Evolutionary conservation across 2,329 filamentous ascomycete genomes (phyloP), one percentile per base, ranked within the genome.

Genomic region (Emergomyces africanus): DNA sequence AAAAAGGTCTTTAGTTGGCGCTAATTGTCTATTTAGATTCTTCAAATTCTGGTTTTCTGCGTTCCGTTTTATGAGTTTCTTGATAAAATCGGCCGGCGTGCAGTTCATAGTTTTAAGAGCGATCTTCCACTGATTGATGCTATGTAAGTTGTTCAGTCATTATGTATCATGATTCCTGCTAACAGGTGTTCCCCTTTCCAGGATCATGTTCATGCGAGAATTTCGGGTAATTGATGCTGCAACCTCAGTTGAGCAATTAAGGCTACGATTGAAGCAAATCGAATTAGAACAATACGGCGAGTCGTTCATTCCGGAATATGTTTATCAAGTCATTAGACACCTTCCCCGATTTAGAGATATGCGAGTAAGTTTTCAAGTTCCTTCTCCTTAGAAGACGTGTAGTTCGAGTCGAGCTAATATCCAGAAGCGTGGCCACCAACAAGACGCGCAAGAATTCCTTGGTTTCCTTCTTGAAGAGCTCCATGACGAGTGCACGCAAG

Each of bases 381-480:
- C 44, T 46, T 55, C 35, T 49, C 14, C 33, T 10, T n/a, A 41
- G 12, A 54, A 25, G n/a, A n/a, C n/a, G 41, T 25, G 1, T 23
- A 12, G 41, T 49, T 25, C 37, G 5, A 48, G 20, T 46, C 18
- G 20, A 37, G 20, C 66, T 73, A 63, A 74, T 59, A 57, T 35
- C 56, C 56, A 61, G 48, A 64, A 90, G 86, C 88, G 90, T 61
- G 94, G 94, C 18, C 92, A 96, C 67, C 94, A 99, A 71, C 92
- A 99, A 77, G 94, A 99, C 75, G 94, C 94, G 0, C 90, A 99
- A 70, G 94, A 99, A 69, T 99, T 99, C 66, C 78, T 99, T 28
- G 92, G 91, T 0, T 95, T 97, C 71, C 78, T 99, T 39, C 79
- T 99, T 3, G 91, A 96, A 68, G 89, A 90, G 54, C 82, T 99